These are phyloP conservation scores for Lanmaoa pseudosensibilis DNA, from an alignment of 768 basidiomycete species.

Conservation along the genomic window DNA sequence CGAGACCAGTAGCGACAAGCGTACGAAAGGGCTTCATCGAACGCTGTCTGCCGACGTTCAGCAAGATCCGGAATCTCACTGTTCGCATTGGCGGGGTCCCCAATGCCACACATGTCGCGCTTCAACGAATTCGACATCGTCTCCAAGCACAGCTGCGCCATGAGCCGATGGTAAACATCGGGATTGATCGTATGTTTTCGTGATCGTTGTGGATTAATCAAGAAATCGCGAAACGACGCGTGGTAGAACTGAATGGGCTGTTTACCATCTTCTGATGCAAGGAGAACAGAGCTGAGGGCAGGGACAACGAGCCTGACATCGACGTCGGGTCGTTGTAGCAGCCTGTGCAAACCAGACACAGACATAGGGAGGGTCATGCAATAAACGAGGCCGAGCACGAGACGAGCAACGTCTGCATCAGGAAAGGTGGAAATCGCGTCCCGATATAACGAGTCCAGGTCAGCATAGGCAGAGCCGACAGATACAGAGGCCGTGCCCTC, in stretches of 20 bases:
- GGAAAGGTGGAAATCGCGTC: conserved; percentile 23
- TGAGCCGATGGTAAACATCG: conserved; percentile 14
- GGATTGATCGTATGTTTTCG: conserved; percentile 14
- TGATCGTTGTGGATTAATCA: conserved; percentile 18
- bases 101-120: conserved; percentile 23
- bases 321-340: conserved; percentile 15
- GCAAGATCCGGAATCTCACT: conserved; percentile 17
- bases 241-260: conserved; percentile 25
- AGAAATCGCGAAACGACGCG: conserved; percentile 23
- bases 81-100: conserved; percentile 16
- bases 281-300: conserved; percentile 17
- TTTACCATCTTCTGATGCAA: conserved; percentile 20
- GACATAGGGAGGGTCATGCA: conserved; percentile 15
- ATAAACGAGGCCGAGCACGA: conserved; percentile 20
- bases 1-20: conserved; percentile 23
- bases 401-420: conserved; percentile 13
- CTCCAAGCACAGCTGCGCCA: conserved; percentile 21
- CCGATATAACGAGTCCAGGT: conserved; percentile 21
- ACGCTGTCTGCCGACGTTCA: conserved; percentile 11
- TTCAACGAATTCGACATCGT: conserved; percentile 19
- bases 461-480: conserved; percentile 14
- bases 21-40: conserved; percentile 19
- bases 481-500: conserved; percentile 3
- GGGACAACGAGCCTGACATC: conserved; percentile 15
- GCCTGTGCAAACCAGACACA: conserved; percentile 11